Percentiles rank a stretch among this genome's conserved stretches.
Evolutionary conservation across 306 rosid genomes (phyloP).

Genomic region (Acacia acuminata): DNA sequence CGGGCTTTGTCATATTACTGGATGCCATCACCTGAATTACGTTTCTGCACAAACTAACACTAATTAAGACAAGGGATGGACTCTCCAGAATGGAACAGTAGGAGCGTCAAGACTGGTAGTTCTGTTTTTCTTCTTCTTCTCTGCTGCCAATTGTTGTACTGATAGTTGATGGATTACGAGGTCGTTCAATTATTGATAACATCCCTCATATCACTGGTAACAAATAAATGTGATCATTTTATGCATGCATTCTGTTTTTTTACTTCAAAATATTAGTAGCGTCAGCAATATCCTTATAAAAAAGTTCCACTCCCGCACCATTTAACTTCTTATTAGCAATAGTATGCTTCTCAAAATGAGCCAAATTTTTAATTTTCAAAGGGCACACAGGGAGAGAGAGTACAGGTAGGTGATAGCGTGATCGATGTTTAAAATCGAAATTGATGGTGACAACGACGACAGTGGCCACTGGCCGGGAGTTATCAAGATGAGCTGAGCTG

Average conservation of each 20-base stretch:
- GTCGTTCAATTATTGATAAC: not conserved
- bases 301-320: too few species aligned
- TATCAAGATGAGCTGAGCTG: conserved; percentile 31
- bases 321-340: too few species aligned
- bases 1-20: conserved; percentile 13
- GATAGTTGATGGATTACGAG: not conserved
- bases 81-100: not conserved
- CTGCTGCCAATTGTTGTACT: not conserved
- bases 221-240: not conserved
- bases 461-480: conserved; percentile 18
- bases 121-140: not conserved
- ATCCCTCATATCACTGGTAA: not conserved
- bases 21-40: not conserved
- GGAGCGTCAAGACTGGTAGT: conserved; percentile 38
- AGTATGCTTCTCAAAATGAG: not conserved
- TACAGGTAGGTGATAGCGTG: too few species aligned
- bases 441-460: conserved; percentile 8
- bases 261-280: too few species aligned
- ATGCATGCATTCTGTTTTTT: not conserved
- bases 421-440: too few species aligned
- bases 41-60: not conserved
- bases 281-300: too few species aligned
- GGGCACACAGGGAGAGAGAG: not conserved
- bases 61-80: not conserved
- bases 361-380: not conserved